These are phyloP conservation scores for Metarhizium sp. DNA, from an alignment of 2,329 filamentous ascomycete genomes.

Conservation along the genomic window DNA sequence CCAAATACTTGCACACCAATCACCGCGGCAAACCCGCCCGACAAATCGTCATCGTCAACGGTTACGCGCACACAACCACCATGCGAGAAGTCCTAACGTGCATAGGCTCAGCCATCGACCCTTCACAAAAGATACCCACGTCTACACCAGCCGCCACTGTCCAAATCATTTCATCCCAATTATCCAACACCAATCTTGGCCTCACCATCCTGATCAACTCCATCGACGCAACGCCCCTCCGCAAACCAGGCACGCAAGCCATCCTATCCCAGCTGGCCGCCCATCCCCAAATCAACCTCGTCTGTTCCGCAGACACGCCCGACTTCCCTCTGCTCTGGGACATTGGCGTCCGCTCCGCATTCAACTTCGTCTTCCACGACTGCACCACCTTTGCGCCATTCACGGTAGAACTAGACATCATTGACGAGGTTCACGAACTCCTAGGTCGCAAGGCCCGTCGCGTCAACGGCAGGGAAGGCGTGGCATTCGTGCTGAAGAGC, in stretches of 20 bases:
- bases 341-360: slow-evolving; percentile 68
- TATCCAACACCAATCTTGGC: slow-evolving; percentile 33
- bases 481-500: slow-evolving; percentile 81
- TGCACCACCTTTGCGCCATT: slow-evolving; percentile 80
- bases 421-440: slow-evolving; percentile 83
- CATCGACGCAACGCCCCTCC: slow-evolving; percentile 70
- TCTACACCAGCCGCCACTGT: slow-evolving; percentile 62
- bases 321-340: slow-evolving; percentile 88
- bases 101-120: slow-evolving; percentile 54
- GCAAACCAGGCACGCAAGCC: slow-evolving; percentile 59
- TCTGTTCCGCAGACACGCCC: slow-evolving; percentile 80
- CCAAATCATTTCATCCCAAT: slow-evolving; percentile 51
- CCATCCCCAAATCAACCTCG: slow-evolving; percentile 60
- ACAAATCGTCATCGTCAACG: slow-evolving; percentile 74
- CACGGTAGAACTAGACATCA: slow-evolving; percentile 64
- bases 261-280: slow-evolving; percentile 68
- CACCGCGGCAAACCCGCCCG: slow-evolving; percentile 21
- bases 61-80: slow-evolving; percentile 60
- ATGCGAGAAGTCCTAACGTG: slow-evolving; percentile 62
- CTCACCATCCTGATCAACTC: slow-evolving; percentile 75
- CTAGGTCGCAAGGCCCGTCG: slow-evolving; percentile 72
- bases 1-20: slow-evolving; percentile 49
- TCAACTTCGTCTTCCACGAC: slow-evolving; percentile 88
- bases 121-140: slow-evolving; percentile 38
- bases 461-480: slow-evolving; percentile 81